Conservation (phyloP, 495 filamentous ascomycete genomes). For the Lasiosphaeria miniovina region DNA sequence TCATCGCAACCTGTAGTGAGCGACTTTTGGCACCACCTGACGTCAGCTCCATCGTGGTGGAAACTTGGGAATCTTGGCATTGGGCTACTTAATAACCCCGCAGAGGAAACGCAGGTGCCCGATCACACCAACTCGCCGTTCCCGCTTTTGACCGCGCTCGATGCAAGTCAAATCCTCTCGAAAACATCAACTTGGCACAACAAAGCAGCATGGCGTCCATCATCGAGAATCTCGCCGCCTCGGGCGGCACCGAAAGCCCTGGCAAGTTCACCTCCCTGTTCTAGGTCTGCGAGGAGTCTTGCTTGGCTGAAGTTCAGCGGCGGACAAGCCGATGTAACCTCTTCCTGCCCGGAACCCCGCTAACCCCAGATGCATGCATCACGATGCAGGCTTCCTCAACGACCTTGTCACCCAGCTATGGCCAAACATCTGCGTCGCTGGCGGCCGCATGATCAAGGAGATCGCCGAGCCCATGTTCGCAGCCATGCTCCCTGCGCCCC, state of each 20-base stretch:
- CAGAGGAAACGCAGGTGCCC: no score
- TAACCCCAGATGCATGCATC: background rate
- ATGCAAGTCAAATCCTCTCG: no score
- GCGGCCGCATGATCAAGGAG: conserved; percentile 34
- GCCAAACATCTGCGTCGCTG: conserved; percentile 41
- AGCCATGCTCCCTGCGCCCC: conserved; percentile 35
- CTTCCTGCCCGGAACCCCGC: background rate
- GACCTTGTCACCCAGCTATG: conserved; percentile 43
- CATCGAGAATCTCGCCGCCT: conserved; percentile 22
- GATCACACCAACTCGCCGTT: no score
- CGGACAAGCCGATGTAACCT: background rate
- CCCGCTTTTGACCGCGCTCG: no score
- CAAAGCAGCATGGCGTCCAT: conserved; percentile 20
- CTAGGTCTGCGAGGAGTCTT: background rate
- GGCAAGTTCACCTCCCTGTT: conserved; percentile 10
- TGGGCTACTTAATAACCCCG: no score
- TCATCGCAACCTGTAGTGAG: no score
- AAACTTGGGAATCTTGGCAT: no score
- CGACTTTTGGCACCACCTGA: no score
- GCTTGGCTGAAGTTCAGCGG: background rate
- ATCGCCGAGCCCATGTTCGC: conserved; percentile 42
- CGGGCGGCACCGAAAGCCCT: conserved; percentile 22
- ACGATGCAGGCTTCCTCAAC: conserved; percentile 37
- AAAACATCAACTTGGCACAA: background rate
- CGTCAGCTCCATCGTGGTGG: no score